Conservation (phyloP, 768 basidiomycete species). For the Amanita rimosa region DNA sequence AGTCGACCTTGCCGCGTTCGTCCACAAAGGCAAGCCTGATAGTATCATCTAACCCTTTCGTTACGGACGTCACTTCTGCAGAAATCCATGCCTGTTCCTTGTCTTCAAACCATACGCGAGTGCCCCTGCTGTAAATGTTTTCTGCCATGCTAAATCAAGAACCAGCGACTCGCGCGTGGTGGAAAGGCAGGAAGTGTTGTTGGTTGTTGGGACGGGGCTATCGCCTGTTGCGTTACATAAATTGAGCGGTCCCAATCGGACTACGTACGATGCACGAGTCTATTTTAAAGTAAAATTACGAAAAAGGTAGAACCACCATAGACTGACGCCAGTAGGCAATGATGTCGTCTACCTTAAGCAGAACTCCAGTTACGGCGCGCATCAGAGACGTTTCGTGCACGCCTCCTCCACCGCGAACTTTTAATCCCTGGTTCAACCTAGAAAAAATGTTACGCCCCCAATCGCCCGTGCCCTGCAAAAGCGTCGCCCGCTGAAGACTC, state of each 20-base stretch:
- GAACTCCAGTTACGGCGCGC: constrained; percentile 66
- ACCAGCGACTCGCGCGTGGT: constrained; percentile 7
- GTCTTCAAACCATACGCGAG: constrained; percentile 88
- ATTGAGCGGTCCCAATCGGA: not conserved
- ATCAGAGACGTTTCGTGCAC: constrained; percentile 47
- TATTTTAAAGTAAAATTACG: not conserved
- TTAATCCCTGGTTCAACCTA: constrained; percentile 52
- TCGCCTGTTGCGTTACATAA: not conserved
- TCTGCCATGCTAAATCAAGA: constrained; percentile 53
- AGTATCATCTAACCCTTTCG: constrained; percentile 55
- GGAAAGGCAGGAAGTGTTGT: constrained; percentile 10
- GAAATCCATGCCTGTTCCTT: constrained; percentile 93
- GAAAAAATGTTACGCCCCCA: constrained; percentile 70
- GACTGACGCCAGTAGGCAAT: not conserved
- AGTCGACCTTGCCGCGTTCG: constrained; percentile 69
- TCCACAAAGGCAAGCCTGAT: constrained; percentile 82
- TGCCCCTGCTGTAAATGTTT: constrained; percentile 87
- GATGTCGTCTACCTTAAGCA: constrained; percentile 57
- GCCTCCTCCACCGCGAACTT: constrained; percentile 54
- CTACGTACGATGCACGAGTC: not conserved
- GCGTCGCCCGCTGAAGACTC: constrained; percentile 60
- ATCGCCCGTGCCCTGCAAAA: constrained; percentile 64
- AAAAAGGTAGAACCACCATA: not conserved
- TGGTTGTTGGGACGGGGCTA: not conserved
- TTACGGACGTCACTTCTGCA: constrained; percentile 64